Evolutionary conservation across 225 moss, liverwort and hornwort genomes (phyloP).

Genomic region (Pseudoscleropodium purum): DNA sequence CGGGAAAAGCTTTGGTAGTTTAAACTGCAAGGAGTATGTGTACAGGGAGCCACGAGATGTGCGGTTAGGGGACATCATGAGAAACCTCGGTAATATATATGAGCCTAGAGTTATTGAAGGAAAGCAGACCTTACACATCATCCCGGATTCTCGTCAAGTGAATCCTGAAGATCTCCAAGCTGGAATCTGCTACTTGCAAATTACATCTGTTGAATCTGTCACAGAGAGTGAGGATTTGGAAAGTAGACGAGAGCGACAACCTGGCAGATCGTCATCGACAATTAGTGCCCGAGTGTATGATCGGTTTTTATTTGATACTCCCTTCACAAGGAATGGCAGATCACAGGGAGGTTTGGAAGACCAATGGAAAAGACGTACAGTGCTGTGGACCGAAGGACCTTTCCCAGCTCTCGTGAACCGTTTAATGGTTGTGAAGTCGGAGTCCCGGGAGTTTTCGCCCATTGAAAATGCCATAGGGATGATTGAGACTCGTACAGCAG

Average conservation of each 20-base stretch:
- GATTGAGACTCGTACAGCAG: constrained; percentile 86
- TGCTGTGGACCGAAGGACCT: constrained; percentile 77
- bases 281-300: constrained; percentile 78
- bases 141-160: constrained; percentile 93
- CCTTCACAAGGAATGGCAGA: constrained; percentile 88
- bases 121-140: constrained; percentile 80
- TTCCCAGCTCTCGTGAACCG: constrained; percentile 90
- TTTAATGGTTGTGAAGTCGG: constrained; percentile 76
- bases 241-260: constrained; percentile 66
- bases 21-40: constrained; percentile 86
- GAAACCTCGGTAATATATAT: constrained; percentile 76
- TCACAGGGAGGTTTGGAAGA: constrained; percentile 94
- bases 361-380: constrained; percentile 90
- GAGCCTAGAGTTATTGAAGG: constrained; percentile 69
- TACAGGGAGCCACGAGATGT: constrained; percentile 97
- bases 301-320: constrained; percentile 83
- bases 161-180: constrained; percentile 83
- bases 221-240: constrained; percentile 82
- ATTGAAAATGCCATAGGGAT: constrained; percentile 98
- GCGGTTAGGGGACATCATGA: constrained; percentile 95
- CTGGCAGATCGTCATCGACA: constrained; percentile 43
- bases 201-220: constrained; percentile 89
- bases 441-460: constrained; percentile 87
- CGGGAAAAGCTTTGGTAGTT: constrained; percentile 81
- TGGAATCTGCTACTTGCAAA: constrained; percentile 88